Percentiles rank a stretch among this genome's conserved stretches.
These are phyloP conservation scores for Scytalidium sp. DNA, from an alignment of 2,329 filamentous ascomycete genomes.

Conservation along the genomic window DNA sequence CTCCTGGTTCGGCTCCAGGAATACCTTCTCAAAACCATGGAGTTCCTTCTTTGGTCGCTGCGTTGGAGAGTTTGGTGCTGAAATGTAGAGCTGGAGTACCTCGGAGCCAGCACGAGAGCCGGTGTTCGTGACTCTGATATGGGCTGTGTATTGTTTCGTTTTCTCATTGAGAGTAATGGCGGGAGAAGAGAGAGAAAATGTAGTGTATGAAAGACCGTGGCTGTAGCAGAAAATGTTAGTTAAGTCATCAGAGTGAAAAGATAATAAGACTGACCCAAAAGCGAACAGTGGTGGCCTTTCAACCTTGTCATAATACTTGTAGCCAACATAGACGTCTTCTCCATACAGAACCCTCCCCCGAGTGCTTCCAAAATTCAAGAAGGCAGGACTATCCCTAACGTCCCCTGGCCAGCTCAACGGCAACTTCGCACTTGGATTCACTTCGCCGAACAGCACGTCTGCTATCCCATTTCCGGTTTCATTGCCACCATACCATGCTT, in stretches of 20 bases:
- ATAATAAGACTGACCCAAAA: slow-evolving; percentile 58
- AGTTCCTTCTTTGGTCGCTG: slow-evolving; percentile 39
- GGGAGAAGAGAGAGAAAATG: slow-evolving; percentile 39
- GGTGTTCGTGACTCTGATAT: slow-evolving; percentile 22
- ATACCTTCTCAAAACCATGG: slow-evolving; percentile 41
- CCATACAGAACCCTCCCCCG: slow-evolving; percentile 59
- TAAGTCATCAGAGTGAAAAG: slow-evolving; percentile 51
- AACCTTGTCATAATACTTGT: slow-evolving; percentile 60
- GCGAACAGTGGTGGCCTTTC: slow-evolving; percentile 52
- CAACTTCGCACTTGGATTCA: slow-evolving; percentile 60
- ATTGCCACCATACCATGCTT: slow-evolving; percentile 57
- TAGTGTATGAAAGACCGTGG: slow-evolving; percentile 74
- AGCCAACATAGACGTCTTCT: slow-evolving; percentile 63
- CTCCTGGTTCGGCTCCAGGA: slow-evolving; percentile 33
- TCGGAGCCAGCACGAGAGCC: slow-evolving; percentile 23
- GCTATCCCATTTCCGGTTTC: slow-evolving; percentile 64
- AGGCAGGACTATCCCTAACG: slow-evolving; percentile 57
- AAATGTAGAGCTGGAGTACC: slow-evolving; percentile 30
- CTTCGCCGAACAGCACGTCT: slow-evolving; percentile 58
- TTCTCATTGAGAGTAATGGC: neutral
- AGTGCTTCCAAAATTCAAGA: slow-evolving; percentile 53
- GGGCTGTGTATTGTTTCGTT: slow-evolving; percentile 18
- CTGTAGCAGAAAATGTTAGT: slow-evolving; percentile 57
- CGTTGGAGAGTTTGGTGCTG: slow-evolving; percentile 21
- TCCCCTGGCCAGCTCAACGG: slow-evolving; percentile 56